phyloP scores from a whole-genome alignment of 805 yeast genomes.

The Lachancea dasiensis region DNA sequence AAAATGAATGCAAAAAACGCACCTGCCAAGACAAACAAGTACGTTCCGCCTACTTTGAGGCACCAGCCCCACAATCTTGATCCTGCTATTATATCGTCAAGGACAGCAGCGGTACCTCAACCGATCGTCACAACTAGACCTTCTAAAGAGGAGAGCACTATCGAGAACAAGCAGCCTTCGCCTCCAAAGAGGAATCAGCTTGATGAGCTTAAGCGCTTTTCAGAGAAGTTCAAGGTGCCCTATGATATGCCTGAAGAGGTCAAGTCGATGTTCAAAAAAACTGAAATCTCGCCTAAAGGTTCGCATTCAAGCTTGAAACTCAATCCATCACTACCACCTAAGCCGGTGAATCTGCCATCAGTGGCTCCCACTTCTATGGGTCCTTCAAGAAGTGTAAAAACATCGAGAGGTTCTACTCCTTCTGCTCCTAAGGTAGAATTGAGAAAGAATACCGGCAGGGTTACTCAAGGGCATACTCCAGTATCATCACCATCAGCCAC shows the following conservation, averaged over 20 bases:
- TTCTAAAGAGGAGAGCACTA: not conserved
- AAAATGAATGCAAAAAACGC: constrained; percentile 27
- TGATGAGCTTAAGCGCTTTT: constrained; percentile 66
- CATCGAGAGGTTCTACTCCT: constrained; percentile 21
- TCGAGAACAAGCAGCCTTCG: constrained; percentile 2
- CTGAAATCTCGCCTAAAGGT: constrained; percentile 31
- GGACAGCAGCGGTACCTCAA: constrained; percentile 4
- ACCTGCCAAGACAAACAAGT: constrained; percentile 30
- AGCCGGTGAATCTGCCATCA: constrained; percentile 16
- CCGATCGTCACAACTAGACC: constrained; percentile 5
- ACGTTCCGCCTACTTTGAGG: constrained; percentile 32
- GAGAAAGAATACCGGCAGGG: constrained; percentile 18
- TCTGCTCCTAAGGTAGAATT: constrained; percentile 21
- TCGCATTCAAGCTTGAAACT: constrained; percentile 17
- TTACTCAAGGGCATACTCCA: constrained; percentile 25
- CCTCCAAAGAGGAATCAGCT: constrained; percentile 36
- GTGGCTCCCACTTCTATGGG: constrained; percentile 9
- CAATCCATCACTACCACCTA: constrained; percentile 24
- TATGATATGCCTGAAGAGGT: constrained; percentile 46
- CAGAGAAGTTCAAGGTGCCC: constrained; percentile 74
- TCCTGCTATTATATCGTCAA: constrained; percentile 33
- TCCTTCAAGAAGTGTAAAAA: constrained; percentile 5
- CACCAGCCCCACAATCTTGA: constrained; percentile 31
- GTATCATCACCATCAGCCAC: constrained; percentile 16
- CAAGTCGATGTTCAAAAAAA: constrained; percentile 45